phyloP scores from a whole-genome alignment of 2,329 filamentous ascomycete species.

The Diaporthe eres region DNA sequence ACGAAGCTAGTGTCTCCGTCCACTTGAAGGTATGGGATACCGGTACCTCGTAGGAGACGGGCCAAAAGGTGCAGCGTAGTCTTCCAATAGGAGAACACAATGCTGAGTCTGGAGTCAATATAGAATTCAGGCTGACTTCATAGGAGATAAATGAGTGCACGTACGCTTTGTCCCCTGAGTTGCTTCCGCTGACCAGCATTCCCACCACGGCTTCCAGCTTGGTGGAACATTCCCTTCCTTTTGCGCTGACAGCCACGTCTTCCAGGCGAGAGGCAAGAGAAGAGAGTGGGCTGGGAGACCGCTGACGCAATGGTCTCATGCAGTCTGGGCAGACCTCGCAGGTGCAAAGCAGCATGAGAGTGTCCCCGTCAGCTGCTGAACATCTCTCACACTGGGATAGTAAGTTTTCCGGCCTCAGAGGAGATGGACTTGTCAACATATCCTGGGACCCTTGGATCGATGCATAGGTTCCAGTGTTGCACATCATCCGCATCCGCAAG shows the following conservation, averaged over 20 bases:
- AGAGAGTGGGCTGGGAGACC: not conserved
- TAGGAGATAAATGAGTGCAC: not conserved
- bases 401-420: not conserved
- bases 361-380: not conserved
- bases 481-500: constrained; percentile 25
- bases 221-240: constrained; percentile 48
- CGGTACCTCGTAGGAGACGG: constrained; percentile 47
- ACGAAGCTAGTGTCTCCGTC: constrained; percentile 58
- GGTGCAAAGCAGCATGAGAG: not conserved
- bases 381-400: not conserved
- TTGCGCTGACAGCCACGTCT: not conserved
- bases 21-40: constrained; percentile 55
- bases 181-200: constrained; percentile 48
- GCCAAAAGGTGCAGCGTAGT: constrained; percentile 56
- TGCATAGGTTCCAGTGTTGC: constrained; percentile 11
- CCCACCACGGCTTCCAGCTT: constrained; percentile 52
- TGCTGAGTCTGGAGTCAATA: constrained; percentile 49
- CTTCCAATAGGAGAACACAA: constrained; percentile 64
- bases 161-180: constrained; percentile 28
- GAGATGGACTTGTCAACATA: not conserved
- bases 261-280: not conserved
- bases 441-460: not conserved
- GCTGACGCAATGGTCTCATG: constrained; percentile 9
- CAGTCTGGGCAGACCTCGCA: constrained; percentile 20
- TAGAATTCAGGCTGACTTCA: accelerated